These are phyloP conservation scores for Candida gigantensis DNA, from an alignment of 1,139 yeast species.

Conservation along the genomic window DNA sequence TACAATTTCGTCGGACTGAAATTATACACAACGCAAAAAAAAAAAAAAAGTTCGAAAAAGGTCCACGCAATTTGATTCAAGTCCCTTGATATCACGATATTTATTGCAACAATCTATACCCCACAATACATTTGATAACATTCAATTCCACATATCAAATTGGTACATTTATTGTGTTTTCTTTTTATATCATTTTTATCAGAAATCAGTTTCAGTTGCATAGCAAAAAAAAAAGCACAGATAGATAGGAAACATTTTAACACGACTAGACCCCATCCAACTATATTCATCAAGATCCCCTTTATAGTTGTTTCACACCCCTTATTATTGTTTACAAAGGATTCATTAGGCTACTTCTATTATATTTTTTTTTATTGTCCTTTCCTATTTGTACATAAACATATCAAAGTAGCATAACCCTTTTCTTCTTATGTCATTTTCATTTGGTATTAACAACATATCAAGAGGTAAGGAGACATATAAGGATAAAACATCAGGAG, in stretches of 20 bases:
- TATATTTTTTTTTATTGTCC: neutral
- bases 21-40: too few species aligned
- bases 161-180: neutral
- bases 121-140: too few species aligned
- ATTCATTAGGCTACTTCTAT: too few species aligned
- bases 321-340: too few species aligned
- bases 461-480: slow-evolving; percentile 14
- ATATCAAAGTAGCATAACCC: neutral
- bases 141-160: neutral
- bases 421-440: slow-evolving; percentile 13
- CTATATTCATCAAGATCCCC: too few species aligned
- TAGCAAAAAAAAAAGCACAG: neutral
- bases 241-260: neutral
- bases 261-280: too few species aligned
- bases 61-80: too few species aligned
- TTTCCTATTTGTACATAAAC: slow-evolving; percentile 1
- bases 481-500: slow-evolving; percentile 15
- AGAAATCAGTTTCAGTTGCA: neutral
- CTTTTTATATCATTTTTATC: neutral
- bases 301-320: too few species aligned
- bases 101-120: too few species aligned
- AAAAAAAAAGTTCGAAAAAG: too few species aligned
- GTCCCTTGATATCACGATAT: too few species aligned
- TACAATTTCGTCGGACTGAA: too few species aligned
- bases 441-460: slow-evolving; percentile 13